A percentile compares a stretch with the other conserved stretches of the same genome.
These are phyloP conservation scores for Trifolium fragiferum DNA, from an alignment of 306 rosid genomes.

Conservation along the genomic window DNA sequence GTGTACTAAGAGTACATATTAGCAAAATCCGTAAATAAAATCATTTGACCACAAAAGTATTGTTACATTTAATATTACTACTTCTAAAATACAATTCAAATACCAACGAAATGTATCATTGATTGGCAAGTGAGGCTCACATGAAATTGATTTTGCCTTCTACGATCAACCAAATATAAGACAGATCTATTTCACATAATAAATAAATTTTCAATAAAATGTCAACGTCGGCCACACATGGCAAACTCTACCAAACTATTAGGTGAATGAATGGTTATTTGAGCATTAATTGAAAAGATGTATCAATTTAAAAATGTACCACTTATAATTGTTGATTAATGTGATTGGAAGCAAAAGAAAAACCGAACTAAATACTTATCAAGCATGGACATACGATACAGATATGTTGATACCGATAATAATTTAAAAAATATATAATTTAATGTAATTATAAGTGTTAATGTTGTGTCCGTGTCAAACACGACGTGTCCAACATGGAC, in stretches of 20 bases:
- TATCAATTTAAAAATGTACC: too few relatives aligned
- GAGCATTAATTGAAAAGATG: neutral
- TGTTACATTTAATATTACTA: conserved; percentile 6
- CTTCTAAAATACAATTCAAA: neutral
- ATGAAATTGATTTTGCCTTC: conserved; percentile 8
- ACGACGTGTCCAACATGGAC: too few relatives aligned
- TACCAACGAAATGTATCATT: conserved; percentile 26
- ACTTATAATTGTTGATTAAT: too few relatives aligned
- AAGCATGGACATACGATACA: too few relatives aligned
- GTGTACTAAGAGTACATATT: too few relatives aligned
- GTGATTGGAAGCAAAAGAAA: too few relatives aligned
- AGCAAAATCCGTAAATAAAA: too few relatives aligned
- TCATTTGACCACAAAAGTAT: neutral
- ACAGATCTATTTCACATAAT: conserved; percentile 6
- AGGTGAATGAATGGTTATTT: neutral
- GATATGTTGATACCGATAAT: too few relatives aligned
- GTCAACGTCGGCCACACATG: conserved; percentile 31
- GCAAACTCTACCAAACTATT: neutral
- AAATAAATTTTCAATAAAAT: conserved; percentile 9
- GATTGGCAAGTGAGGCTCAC: conserved; percentile 34
- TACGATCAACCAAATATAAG: conserved; percentile 7
- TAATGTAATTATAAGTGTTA: too few relatives aligned
- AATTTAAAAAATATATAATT: too few relatives aligned
- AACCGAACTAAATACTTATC: too few relatives aligned
- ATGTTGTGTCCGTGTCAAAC: too few relatives aligned